Conservation (phyloP, 2,329 filamentous ascomycete species). For the Aspergillus hiratsukae region DNA sequence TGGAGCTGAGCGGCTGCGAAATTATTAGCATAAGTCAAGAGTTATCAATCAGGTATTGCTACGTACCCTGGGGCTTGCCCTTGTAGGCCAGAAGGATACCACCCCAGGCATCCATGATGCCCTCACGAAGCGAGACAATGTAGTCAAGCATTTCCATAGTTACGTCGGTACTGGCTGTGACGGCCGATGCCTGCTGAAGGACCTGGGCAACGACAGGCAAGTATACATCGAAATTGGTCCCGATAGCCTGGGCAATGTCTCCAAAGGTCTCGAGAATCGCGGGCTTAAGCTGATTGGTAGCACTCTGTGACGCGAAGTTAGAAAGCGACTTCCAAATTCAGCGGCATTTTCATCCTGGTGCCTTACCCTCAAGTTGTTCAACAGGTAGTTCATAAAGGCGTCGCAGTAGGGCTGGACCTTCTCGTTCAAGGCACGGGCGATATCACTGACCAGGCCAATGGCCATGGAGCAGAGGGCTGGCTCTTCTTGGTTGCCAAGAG, state of each 20-base stretch:
- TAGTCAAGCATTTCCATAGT: slow-evolving; percentile 97
- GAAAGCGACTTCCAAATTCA: slow-evolving; percentile 29
- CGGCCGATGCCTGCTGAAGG: slow-evolving; percentile 82
- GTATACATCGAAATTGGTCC: slow-evolving; percentile 88
- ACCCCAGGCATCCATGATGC: slow-evolving; percentile 98
- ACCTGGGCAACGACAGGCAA: slow-evolving; percentile 89
- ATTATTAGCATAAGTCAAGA: slow-evolving; percentile 5
- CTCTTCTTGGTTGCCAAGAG: slow-evolving; percentile 92
- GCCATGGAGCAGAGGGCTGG: slow-evolving; percentile 92
- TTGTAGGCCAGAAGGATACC: slow-evolving; percentile 96
- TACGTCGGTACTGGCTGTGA: slow-evolving; percentile 72
- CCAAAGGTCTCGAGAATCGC: slow-evolving; percentile 97
- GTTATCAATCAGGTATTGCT: neutral
- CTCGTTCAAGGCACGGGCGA: slow-evolving; percentile 84
- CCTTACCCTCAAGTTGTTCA: slow-evolving; percentile 77
- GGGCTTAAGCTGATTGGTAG: slow-evolving; percentile 92
- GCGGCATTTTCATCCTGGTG: neutral
- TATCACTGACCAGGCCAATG: slow-evolving; percentile 94
- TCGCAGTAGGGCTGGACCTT: slow-evolving; percentile 94
- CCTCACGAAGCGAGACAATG: slow-evolving; percentile 87
- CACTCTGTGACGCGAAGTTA: slow-evolving; percentile 53
- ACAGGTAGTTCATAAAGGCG: slow-evolving; percentile 94
- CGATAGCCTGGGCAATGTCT: slow-evolving; percentile 92
- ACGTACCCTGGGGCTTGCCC: slow-evolving; percentile 47
- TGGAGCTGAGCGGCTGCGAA: slow-evolving; percentile 62